Evolutionary conservation across 164 flowering plant species (phyloP).

Genomic region (Stephania cephalantha): DNA sequence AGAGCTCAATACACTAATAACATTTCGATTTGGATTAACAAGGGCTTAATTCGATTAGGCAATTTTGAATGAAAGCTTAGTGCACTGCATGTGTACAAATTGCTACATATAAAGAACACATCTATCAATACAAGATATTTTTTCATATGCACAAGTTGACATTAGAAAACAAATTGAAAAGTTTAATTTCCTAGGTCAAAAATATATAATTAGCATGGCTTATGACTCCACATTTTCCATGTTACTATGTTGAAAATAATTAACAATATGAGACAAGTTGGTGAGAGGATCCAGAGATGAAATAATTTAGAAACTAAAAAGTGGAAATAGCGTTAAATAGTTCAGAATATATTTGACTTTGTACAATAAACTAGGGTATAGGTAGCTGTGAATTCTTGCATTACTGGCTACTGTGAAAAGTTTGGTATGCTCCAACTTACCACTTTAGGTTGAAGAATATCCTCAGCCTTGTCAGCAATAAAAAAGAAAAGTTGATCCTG

Average conservation of each 20-base stretch:
- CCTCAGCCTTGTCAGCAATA: not conserved
- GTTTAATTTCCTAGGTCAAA: not conserved
- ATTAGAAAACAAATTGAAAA: not conserved
- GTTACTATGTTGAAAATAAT: too few species aligned
- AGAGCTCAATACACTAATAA: too few species aligned
- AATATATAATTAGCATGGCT: not conserved
- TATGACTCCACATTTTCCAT: not conserved
- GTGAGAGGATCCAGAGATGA: not conserved
- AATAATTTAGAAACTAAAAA: not conserved
- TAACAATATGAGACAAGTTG: not conserved
- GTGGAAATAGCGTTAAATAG: not conserved
- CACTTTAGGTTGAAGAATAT: not conserved
- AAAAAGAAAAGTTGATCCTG: not conserved
- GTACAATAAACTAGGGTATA: not conserved
- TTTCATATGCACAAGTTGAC: not conserved
- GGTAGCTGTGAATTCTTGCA: not conserved
- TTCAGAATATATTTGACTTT: not conserved
- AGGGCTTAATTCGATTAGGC: too few species aligned
- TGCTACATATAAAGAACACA: not conserved
- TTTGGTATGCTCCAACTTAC: constrained; percentile 1
- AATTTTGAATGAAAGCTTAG: too few species aligned
- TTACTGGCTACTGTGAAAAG: not conserved
- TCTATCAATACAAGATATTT: not conserved
- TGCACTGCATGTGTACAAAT: not conserved
- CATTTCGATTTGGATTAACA: not conserved